Evolutionary conservation across 1,139 yeast genomes (phyloP), one percentile per base, ranked within the genome.

Genomic region (Hansenula lynferdii): DNA sequence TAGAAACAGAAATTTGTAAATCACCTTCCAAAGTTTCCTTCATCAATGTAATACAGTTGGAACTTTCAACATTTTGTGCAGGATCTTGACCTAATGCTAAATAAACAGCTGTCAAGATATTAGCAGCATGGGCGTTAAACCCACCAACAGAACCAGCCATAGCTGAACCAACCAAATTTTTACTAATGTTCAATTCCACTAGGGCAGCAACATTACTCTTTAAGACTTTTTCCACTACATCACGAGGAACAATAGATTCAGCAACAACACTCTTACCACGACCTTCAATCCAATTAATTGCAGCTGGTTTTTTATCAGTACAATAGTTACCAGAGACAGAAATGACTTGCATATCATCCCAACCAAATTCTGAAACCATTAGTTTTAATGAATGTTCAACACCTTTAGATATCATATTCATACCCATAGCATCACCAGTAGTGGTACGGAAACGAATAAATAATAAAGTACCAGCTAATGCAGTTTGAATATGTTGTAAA

Each of bases 341-440:
- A 40, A 92, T 80, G 41, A 94, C 77, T 45, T 76, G 79, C 99
- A 92, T 92, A 65, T 92, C 98, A 14, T 76, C 80, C 78, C 92
- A 92, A 3, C 97, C 97, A 60, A 84, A 83, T 54, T 83, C 89
- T 56, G 84, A 87, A 36, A 75, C 78, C 96, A 92, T 89, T 60
- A 74, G 79, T 50, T 80, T 80, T 57, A 92, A 75, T 2, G 96
- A 77, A 60, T 70, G 72, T 62, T 94, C 99, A 38, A 87, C 97
- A 62, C 98, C 99, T 65, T 92, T 92, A 24, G 98, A 92, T 49
- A 92, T 94, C 99, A 92, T 94, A 61, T 92, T 92, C 99, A 92
- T 92, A 50, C 98, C 99, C 99, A 92, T 92, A 16, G 98, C 98
- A 69, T 92, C 99, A 63, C 99, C 99, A 26, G 99, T 92, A 31